Evolutionary conservation across 306 rosid species (phyloP), one percentile per base, ranked within the genome.

Genomic region (Luffa aegyptiaca): DNA sequence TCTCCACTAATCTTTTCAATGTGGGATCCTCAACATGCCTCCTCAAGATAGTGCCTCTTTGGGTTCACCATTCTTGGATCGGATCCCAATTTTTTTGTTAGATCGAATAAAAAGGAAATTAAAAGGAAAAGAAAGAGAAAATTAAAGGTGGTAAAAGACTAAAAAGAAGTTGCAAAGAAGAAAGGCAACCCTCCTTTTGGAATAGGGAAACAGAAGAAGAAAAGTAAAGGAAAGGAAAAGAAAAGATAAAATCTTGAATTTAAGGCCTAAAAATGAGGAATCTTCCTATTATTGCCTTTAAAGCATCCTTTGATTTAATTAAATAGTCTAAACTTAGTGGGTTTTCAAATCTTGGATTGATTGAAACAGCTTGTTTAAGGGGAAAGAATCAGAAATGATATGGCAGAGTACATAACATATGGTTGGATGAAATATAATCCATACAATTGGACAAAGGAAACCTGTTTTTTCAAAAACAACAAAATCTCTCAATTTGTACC

Each of bases 321-420:
- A 72, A 72, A 37, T 20, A 46, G 20, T 10, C 53, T 10, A 2
- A 48, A 74, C 2, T 33, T 16, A 51, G 78, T 74, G 45, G 26
- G 61, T 74, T 31, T 74, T 51, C 61, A 74, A 48, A 74, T 74
- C 78, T 49, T 74, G 78, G 56, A 74, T 51, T 74, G 78, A 74
- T 74, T 74, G 62, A 74, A 21, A 45, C 13, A 39, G 17, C 9
- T 46, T 17, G 20, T 70, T 70, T 12, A 21, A 46, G 58, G 5
- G 57, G 12, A 13, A 48, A 46, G 57, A 72, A 73, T 73, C 78
- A 73, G 76, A 71, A 46, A 44, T 49, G 58, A 73, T 48, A 48
- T 73, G 55, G 44, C 44, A 46, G 58, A 48, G 59, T 73, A 73
- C 31, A 49, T 6, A 74, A 74, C 37, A 70, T 74, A 74, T 51